A percentile compares a stretch with the other conserved stretches of the same genome.
phyloP scores from a whole-genome alignment of 352 stramenopile genomes.

The Phytophthora citrophthora region DNA sequence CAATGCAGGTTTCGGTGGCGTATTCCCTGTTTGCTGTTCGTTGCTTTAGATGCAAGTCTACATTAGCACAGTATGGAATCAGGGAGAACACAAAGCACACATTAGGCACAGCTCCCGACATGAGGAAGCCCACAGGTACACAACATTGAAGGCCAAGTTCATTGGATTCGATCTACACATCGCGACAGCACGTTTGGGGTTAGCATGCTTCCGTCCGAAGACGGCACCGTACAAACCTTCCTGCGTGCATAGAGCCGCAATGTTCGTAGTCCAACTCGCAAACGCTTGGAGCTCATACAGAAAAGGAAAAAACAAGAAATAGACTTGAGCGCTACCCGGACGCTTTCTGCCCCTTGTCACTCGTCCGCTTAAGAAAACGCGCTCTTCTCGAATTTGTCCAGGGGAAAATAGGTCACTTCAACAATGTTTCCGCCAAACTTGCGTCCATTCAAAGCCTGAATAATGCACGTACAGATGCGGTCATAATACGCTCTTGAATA shows the following conservation, averaged over 20 bases:
- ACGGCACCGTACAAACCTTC: constrained; percentile 47
- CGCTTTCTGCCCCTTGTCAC: constrained; percentile 11
- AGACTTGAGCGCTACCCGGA: constrained; percentile 18
- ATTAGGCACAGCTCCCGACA: constrained; percentile 26
- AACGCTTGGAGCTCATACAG: constrained; percentile 28
- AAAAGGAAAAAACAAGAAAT: constrained; percentile 21
- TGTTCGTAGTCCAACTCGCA: constrained; percentile 17
- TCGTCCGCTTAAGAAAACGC: constrained; percentile 54
- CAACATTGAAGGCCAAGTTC: constrained; percentile 47
- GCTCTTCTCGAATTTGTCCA: constrained; percentile 76
- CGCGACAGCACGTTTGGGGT: constrained; percentile 45
- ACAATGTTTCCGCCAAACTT: constrained; percentile 91
- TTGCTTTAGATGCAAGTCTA: constrained; percentile 34
- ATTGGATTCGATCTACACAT: constrained; percentile 55
- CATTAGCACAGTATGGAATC: constrained; percentile 36
- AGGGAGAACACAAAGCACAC: constrained; percentile 31
- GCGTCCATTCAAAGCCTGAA: constrained; percentile 77
- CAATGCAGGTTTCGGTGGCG: not conserved
- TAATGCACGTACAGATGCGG: not conserved
- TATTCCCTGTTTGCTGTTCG: constrained; percentile 29
- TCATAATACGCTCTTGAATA: constrained; percentile 5
- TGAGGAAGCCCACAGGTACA: constrained; percentile 27
- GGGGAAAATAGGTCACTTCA: constrained; percentile 77
- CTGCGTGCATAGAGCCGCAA: constrained; percentile 14
- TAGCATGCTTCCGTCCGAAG: constrained; percentile 26